A percentile compares a stretch with the other conserved stretches of the same genome.
Evolutionary conservation across 164 flowering plant species (phyloP).

Genomic region (Warburgia ugandensis): DNA sequence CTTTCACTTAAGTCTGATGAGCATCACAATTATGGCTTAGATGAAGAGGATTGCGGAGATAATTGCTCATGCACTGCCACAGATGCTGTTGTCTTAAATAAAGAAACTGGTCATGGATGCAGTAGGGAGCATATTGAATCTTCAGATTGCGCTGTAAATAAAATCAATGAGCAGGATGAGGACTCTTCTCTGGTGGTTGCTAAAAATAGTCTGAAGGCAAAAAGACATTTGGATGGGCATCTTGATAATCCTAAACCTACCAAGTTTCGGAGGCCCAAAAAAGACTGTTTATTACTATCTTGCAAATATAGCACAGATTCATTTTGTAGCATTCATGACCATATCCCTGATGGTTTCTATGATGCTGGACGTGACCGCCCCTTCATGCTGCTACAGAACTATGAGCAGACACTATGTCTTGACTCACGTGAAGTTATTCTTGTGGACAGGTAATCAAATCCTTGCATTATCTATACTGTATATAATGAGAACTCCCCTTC

Average conservation of each 20-base stretch:
- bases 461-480: background rate
- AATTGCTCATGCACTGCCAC: constrained; percentile 22
- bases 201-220: constrained; percentile 16
- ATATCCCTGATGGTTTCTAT: constrained; percentile 87
- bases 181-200: constrained; percentile 25
- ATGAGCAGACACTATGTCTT: constrained; percentile 48
- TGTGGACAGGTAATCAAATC: constrained; percentile 59
- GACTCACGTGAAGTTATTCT: constrained; percentile 92
- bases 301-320: constrained; percentile 57
- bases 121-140: constrained; percentile 17
- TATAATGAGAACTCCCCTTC: background rate
- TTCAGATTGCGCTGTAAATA: constrained; percentile 13
- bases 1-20: constrained; percentile 18
- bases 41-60: constrained; percentile 14
- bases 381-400: constrained; percentile 54
- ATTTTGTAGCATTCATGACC: constrained; percentile 63
- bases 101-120: constrained; percentile 19
- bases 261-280: constrained; percentile 50
- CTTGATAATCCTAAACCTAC: constrained; percentile 82
- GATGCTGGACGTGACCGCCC: constrained; percentile 97
- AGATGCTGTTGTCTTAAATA: constrained; percentile 17
- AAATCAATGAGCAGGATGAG: constrained; percentile 20
- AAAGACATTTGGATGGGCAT: constrained; percentile 66
- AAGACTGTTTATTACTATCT: constrained; percentile 33
- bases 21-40: constrained; percentile 12